Evolutionary conservation across 2,329 filamentous ascomycete species (phyloP).

Genomic region (Cyphellophora attinorum): DNA sequence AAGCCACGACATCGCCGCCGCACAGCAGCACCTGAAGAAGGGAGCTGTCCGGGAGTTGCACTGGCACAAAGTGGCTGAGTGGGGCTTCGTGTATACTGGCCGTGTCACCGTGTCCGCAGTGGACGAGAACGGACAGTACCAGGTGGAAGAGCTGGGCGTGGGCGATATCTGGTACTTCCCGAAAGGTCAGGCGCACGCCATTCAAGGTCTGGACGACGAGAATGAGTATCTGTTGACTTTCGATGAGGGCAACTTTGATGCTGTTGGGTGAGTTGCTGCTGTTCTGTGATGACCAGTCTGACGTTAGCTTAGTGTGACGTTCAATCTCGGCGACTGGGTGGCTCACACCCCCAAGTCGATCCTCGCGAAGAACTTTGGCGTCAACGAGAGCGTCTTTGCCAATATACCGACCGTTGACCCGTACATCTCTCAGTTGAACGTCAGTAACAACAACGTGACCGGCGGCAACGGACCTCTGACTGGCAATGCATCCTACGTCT

Average conservation of each 20-base stretch:
- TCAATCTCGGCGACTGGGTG: conserved; percentile 64
- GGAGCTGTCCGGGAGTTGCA: conserved; percentile 58
- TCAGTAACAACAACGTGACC: conserved; percentile 39
- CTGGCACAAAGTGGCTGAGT: conserved; percentile 61
- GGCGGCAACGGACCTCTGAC: conserved; percentile 39
- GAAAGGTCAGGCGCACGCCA: conserved; percentile 53
- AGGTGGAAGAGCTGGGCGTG: conserved; percentile 46
- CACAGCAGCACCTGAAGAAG: conserved; percentile 59
- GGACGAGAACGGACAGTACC: conserved; percentile 50
- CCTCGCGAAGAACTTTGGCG: conserved; percentile 60
- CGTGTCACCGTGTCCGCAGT: conserved; percentile 51
- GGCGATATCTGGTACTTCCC: conserved; percentile 64
- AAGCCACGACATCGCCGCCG: conserved; percentile 57
- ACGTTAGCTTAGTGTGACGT: conserved; percentile 49
- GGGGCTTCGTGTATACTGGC: conserved; percentile 54
- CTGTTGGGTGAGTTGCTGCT: conserved; percentile 41
- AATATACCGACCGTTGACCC: conserved; percentile 48
- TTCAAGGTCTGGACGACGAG: conserved; percentile 53
- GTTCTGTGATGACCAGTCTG: background rate
- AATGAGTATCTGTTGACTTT: conserved; percentile 60
- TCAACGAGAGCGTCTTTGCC: conserved; percentile 51
- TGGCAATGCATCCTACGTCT: conserved; percentile 54
- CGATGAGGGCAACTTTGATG: conserved; percentile 58
- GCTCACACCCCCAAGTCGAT: conserved; percentile 54
- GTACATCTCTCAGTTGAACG: conserved; percentile 52